These are phyloP conservation scores for Colletotrichum liriopes DNA, from an alignment of 2,329 filamentous ascomycete species.

Conservation along the genomic window DNA sequence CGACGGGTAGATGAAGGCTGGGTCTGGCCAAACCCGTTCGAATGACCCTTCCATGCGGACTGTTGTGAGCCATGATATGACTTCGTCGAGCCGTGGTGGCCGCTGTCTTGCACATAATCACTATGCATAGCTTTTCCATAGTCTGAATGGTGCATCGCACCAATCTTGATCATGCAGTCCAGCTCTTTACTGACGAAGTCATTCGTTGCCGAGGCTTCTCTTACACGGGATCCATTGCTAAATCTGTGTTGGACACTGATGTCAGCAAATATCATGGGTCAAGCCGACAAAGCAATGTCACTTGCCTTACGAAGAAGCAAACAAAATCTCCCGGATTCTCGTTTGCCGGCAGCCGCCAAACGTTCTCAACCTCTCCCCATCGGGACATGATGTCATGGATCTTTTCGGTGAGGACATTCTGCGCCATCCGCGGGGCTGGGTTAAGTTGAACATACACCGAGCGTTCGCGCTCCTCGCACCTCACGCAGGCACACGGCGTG, in stretches of 20 bases:
- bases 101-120: neutral
- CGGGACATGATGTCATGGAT: slow-evolving; percentile 5
- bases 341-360: neutral
- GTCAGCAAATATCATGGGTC: slow-evolving; percentile 6
- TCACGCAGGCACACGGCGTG: slow-evolving; percentile 49
- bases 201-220: neutral
- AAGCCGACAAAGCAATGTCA: neutral
- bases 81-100: neutral
- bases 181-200: neutral
- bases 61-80: neutral
- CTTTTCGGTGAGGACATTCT: neutral
- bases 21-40: neutral
- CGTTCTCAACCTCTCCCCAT: slow-evolving; percentile 21
- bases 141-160: slow-evolving; percentile 14
- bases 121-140: slow-evolving; percentile 13
- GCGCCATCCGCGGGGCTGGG: neutral
- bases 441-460: slow-evolving; percentile 5
- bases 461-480: slow-evolving; percentile 50
- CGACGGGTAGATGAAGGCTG: neutral
- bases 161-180: slow-evolving; percentile 1
- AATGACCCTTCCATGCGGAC: neutral
- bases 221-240: slow-evolving; percentile 2
- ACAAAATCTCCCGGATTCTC: neutral
- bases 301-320: slow-evolving; percentile 13
- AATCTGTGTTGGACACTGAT: neutral